phyloP scores from a whole-genome alignment of 2,329 filamentous ascomycete genomes.

The Fusarium transvaalense region DNA sequence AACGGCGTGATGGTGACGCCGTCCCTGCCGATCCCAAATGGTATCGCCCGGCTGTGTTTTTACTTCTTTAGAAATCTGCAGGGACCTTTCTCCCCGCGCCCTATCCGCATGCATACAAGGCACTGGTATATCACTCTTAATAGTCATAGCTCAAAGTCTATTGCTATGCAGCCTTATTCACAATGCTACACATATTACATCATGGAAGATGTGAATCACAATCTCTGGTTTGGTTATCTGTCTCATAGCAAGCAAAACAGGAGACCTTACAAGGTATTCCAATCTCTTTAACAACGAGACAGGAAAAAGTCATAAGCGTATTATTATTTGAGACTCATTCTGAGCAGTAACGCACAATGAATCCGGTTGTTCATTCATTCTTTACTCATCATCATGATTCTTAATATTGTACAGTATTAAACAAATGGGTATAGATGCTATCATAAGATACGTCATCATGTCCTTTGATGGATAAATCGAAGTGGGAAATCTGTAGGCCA shows the following conservation, averaged over 20 bases:
- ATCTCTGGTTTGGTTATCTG: background rate
- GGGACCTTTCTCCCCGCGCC: constrained; percentile 28
- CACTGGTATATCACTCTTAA: constrained; percentile 14
- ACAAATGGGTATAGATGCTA: constrained; percentile 44
- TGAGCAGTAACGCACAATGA: background rate
- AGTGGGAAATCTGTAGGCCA: constrained; percentile 27
- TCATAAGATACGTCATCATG: constrained; percentile 39
- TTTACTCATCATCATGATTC: constrained; percentile 16
- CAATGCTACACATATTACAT: constrained; percentile 10
- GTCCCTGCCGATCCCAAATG: constrained; percentile 31
- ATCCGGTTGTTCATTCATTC: background rate
- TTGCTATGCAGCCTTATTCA: constrained; percentile 1
- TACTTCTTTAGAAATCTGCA: constrained; percentile 34
- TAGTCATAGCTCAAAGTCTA: background rate
- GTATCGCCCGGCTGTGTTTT: constrained; percentile 6
- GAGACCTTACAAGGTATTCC: background rate
- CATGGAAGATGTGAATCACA: background rate
- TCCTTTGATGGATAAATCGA: constrained; percentile 29
- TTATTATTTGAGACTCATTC: background rate
- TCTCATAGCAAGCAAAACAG: background rate
- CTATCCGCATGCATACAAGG: constrained; percentile 1
- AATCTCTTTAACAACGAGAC: background rate
- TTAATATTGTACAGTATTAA: constrained; percentile 25
- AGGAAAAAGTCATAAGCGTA: background rate
- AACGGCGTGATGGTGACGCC: constrained; percentile 16